Percentiles rank a stretch among this genome's conserved stretches.
Evolutionary conservation across 2,329 filamentous ascomycete genomes (phyloP).

Genomic region (Phyllosticta paracitricarpa): DNA sequence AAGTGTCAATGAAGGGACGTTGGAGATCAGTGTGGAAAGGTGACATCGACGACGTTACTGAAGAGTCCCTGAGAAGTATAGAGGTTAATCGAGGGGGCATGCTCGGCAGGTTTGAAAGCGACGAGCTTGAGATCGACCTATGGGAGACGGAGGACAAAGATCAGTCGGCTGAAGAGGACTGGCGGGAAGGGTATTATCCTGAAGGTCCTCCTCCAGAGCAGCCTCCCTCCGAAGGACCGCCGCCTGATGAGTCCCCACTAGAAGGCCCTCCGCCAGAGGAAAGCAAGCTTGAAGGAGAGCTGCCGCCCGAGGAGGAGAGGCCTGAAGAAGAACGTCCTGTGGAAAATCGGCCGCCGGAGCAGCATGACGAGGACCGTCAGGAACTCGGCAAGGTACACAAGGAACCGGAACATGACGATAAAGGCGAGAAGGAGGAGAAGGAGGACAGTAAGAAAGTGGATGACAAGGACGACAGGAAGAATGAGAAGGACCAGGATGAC

Average conservation of each 20-base stretch:
- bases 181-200: background rate
- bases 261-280: background rate
- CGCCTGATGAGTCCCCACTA: background rate
- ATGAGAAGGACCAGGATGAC: background rate
- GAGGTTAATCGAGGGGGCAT: background rate
- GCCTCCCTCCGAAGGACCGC: background rate
- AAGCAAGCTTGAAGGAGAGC: background rate
- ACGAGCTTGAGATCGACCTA: background rate
- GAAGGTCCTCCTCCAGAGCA: background rate
- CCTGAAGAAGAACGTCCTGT: background rate
- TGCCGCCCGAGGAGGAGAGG: background rate
- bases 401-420: background rate
- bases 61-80: conserved; percentile 11
- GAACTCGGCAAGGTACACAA: background rate
- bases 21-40: conserved; percentile 10
- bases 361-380: background rate
- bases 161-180: background rate
- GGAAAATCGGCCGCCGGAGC: background rate
- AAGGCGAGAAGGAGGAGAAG: background rate
- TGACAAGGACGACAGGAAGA: background rate
- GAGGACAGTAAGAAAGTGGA: background rate
- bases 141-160: background rate
- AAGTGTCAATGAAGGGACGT: conserved; percentile 23
- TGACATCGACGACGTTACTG: conserved; percentile 18
- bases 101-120: background rate